Conservation (phyloP, 2,329 filamentous ascomycete species). For the Trichocomaceae sp. region DNA sequence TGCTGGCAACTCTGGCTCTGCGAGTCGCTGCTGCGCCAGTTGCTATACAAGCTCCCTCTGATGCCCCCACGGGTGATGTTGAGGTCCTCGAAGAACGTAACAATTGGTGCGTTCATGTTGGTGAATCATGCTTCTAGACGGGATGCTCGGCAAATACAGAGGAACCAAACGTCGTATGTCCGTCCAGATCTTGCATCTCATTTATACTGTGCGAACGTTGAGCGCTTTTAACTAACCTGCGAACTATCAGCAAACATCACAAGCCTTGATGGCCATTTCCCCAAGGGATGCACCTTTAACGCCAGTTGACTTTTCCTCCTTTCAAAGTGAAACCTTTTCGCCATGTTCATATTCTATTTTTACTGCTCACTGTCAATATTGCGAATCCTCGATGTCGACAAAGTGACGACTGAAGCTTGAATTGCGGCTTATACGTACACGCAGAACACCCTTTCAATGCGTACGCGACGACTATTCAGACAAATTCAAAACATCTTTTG, state of each 20-base stretch:
- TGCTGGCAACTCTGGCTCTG: neutral
- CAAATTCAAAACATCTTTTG: neutral
- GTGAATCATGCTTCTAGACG: neutral
- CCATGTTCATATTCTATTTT: neutral
- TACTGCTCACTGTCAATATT: neutral
- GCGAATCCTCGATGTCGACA: neutral
- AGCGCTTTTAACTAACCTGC: neutral
- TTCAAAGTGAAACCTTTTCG: neutral
- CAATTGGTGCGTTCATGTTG: neutral
- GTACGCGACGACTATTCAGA: neutral
- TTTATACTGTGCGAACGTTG: neutral
- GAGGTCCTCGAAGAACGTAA: neutral
- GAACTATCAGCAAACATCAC: neutral
- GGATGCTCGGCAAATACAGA: neutral
- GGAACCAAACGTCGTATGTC: neutral
- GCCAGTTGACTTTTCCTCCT: neutral
- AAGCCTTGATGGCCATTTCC: neutral
- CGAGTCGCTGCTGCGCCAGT: slow-evolving; percentile 1
- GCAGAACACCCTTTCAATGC: neutral
- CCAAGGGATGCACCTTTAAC: neutral
- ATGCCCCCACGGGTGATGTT: neutral
- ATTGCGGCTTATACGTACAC: neutral
- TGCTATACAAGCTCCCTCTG: neutral
- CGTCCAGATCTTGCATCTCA: neutral
- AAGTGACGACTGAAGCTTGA: neutral